These are phyloP conservation scores for Aspergillus bertholletiae DNA, from an alignment of 495 filamentous ascomycete species.

Conservation along the genomic window DNA sequence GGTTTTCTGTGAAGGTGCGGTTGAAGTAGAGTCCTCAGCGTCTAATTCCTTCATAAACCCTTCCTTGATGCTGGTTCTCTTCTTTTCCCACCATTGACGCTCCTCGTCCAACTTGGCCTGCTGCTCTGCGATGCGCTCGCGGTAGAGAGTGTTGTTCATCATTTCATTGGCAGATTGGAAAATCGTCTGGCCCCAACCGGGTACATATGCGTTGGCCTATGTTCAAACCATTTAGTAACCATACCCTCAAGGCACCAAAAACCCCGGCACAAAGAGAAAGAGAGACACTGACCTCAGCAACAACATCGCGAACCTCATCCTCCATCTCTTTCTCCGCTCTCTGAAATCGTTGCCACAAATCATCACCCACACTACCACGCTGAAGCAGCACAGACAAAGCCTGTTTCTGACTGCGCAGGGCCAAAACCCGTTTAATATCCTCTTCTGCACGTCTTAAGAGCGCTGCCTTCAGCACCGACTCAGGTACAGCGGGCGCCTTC, in stretches of 20 bases:
- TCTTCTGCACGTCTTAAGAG: constrained; percentile 84
- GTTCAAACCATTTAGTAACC: not conserved
- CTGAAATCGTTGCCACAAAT: constrained; percentile 88
- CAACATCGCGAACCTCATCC: constrained; percentile 89
- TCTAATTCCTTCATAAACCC: constrained; percentile 86
- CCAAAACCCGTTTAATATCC: constrained; percentile 85
- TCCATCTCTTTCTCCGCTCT: constrained; percentile 97
- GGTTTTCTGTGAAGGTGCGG: constrained; percentile 11
- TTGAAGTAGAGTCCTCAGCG: constrained; percentile 27
- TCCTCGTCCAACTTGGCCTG: constrained; percentile 66
- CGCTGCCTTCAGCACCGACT: constrained; percentile 85
- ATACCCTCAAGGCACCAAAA: not conserved
- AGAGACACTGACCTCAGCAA: constrained; percentile 67
- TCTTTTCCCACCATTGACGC: constrained; percentile 86
- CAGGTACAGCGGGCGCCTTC: constrained; percentile 70
- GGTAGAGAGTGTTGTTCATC: constrained; percentile 61
- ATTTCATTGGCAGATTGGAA: constrained; percentile 94
- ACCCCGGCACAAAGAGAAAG: not conserved
- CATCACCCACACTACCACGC: constrained; percentile 90
- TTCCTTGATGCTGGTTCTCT: constrained; percentile 66
- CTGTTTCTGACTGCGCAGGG: constrained; percentile 78
- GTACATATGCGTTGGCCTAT: constrained; percentile 80
- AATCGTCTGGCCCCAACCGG: constrained; percentile 88
- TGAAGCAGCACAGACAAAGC: constrained; percentile 79
- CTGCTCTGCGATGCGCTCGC: constrained; percentile 59